Evolutionary conservation across 805 yeast genomes (phyloP), one percentile per base, ranked within the genome.

Genomic region (Yarrowia bubula): DNA sequence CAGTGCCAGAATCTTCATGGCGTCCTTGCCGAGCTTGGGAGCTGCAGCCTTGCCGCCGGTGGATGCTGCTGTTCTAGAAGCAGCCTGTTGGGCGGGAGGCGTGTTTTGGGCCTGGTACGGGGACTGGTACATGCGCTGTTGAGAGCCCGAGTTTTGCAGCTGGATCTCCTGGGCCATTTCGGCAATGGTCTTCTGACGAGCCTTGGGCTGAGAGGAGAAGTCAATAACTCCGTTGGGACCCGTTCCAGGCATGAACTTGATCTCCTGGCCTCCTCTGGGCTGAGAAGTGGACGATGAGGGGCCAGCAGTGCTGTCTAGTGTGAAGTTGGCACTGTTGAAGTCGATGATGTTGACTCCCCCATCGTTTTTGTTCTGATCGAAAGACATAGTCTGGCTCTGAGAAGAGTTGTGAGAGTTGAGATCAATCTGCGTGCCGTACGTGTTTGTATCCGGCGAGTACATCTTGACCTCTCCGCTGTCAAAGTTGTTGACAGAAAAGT

Each of bases 1-100:
- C 70, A 90, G 88, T 1, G 89, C 84, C 73, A 93, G 80, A 6
- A 97, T 88, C 70, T 89, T 84, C 78, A 85, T 82, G 1, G 90
- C 86, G 69, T 85, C 89, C 48, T 80, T 83, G 65, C 64, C 64
- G 37, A 58, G 64, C 51, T 58, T 58, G 37, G 64, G 64, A 35
- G 51, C 64, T 33, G 64, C 51, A 4, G 51, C 51, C 61, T 55
- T 55, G 14, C 28, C 46, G 14, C 47, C 47, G 1, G 48, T 46
- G 8, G 53, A 58, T 4, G 46, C 28, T 22, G 28, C 28, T 22
- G 28, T 22, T 22, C 28, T 22, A 22, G 28, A 22, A 22, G 28
- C 28, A 22, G 28, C 28, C 28, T 22, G 28, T 22, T 22, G 28
- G 28, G 28, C 5, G 28, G 28, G 4, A 22, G 51, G 46, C 14